Conservation (phyloP, 2,329 filamentous ascomycete genomes). For the Microthyrium microscopicum region DNA sequence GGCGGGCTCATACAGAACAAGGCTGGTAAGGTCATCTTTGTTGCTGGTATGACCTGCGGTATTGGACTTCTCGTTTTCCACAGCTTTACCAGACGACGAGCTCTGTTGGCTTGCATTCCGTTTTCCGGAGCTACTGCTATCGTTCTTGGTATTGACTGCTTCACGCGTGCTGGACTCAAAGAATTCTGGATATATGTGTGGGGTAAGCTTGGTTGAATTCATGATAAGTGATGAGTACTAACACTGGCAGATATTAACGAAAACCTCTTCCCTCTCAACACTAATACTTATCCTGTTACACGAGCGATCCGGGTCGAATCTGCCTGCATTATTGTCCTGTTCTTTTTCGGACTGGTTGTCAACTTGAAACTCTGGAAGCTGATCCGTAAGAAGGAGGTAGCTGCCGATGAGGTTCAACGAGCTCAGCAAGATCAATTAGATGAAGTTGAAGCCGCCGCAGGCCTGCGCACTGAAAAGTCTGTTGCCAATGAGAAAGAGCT, state of each 20-base stretch:
- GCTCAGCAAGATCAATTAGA: conserved; percentile 40
- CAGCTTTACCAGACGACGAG: conserved; percentile 60
- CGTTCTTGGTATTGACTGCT: conserved; percentile 79
- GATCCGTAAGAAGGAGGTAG: conserved; percentile 38
- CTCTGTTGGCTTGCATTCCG: conserved; percentile 57
- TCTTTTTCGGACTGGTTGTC: conserved; percentile 59
- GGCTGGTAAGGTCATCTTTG: conserved; percentile 54
- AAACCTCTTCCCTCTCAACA: conserved; percentile 60
- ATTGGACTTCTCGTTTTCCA: conserved; percentile 56
- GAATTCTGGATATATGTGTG: conserved; percentile 95
- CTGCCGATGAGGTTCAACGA: too few relatives aligned
- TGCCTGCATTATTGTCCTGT: conserved; percentile 59
- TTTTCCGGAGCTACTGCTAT: conserved; percentile 68
- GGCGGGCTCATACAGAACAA: conserved; percentile 55
- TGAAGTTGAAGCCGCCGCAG: conserved; percentile 52
- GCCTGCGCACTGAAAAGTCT: conserved; percentile 46
- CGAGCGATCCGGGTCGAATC: conserved; percentile 75
- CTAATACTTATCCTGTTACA: conserved; percentile 68
- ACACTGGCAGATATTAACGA: conserved; percentile 46
- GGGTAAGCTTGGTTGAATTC: conserved; percentile 32
- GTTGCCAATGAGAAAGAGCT: conserved; percentile 43
- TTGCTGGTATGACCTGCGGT: conserved; percentile 51
- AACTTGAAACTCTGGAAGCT: conserved; percentile 79
- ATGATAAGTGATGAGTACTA: conserved; percentile 2
- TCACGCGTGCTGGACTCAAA: conserved; percentile 75